Evolutionary conservation across 1,139 yeast genomes (phyloP).

Genomic region (Debaryomyces sp.): DNA sequence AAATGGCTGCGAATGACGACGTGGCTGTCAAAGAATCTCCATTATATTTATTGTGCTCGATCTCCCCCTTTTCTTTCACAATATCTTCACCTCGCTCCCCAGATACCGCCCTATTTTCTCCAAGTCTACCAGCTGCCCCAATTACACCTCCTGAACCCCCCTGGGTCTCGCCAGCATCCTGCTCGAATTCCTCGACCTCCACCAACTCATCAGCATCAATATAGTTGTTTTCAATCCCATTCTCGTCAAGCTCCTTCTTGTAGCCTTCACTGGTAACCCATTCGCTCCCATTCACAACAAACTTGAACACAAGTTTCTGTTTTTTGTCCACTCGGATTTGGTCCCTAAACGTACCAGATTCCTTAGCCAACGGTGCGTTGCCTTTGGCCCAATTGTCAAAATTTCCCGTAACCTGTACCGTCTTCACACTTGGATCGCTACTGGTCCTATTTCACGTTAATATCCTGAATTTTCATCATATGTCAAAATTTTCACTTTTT

Average conservation of each 20-base stretch:
- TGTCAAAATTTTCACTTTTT: background rate
- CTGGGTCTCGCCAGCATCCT: constrained; percentile 6
- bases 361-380: constrained; percentile 17
- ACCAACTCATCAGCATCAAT: constrained; percentile 32
- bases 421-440: constrained; percentile 15
- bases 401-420: constrained; percentile 44
- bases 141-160: background rate
- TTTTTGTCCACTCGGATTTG: constrained; percentile 22
- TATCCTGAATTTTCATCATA: background rate
- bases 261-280: constrained; percentile 37
- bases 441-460: constrained; percentile 16
- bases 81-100: background rate
- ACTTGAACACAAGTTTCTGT: constrained; percentile 35
- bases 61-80: constrained; percentile 5
- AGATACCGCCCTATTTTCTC: constrained; percentile 3
- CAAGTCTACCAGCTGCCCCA: background rate
- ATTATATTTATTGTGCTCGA: constrained; percentile 9
- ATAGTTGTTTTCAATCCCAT: constrained; percentile 43
- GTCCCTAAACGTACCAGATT: constrained; percentile 17
- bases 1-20: constrained; percentile 48
- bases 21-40: constrained; percentile 35
- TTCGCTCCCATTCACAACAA: constrained; percentile 35
- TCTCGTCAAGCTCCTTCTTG: constrained; percentile 31
- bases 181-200: constrained; percentile 12
- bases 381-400: constrained; percentile 44